A percentile compares a stretch with the other conserved stretches of the same genome.
phyloP scores from a whole-genome alignment of 2,329 filamentous ascomycete species.

The Shiraia bambusicola region DNA sequence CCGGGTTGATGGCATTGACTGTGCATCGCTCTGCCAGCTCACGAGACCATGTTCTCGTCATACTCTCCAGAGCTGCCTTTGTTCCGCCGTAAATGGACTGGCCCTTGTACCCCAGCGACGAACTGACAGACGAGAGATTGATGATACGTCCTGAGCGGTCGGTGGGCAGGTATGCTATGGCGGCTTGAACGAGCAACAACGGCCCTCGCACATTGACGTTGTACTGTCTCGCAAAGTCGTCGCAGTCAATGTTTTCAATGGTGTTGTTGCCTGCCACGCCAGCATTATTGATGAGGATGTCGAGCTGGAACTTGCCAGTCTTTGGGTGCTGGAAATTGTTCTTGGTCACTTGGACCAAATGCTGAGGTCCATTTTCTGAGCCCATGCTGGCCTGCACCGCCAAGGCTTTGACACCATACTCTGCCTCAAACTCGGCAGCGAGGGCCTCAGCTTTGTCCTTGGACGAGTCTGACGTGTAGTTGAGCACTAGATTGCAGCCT shows the following conservation, averaged over 20 bases:
- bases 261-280: constrained; percentile 66
- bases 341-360: constrained; percentile 61
- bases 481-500: constrained; percentile 68
- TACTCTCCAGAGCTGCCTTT: constrained; percentile 67
- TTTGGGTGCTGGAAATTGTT: constrained; percentile 59
- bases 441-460: constrained; percentile 54
- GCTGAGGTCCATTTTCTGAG: constrained; percentile 59
- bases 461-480: constrained; percentile 69
- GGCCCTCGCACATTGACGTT: constrained; percentile 81
- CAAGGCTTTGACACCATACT: constrained; percentile 62
- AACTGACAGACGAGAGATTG: constrained; percentile 61
- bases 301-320: constrained; percentile 64
- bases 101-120: constrained; percentile 58
- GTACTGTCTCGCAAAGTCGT: constrained; percentile 72
- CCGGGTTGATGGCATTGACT: constrained; percentile 67
- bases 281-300: constrained; percentile 88
- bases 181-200: constrained; percentile 73
- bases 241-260: constrained; percentile 62
- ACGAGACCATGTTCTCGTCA: constrained; percentile 68
- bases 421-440: constrained; percentile 56
- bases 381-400: constrained; percentile 72
- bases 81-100: constrained; percentile 66
- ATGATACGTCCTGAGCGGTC: constrained; percentile 68
- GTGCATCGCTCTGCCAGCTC: constrained; percentile 64
- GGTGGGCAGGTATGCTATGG: constrained; percentile 66